phyloP scores from a whole-genome alignment of 352 stramenopile genomes.

The Globisporangium takayamanum region DNA sequence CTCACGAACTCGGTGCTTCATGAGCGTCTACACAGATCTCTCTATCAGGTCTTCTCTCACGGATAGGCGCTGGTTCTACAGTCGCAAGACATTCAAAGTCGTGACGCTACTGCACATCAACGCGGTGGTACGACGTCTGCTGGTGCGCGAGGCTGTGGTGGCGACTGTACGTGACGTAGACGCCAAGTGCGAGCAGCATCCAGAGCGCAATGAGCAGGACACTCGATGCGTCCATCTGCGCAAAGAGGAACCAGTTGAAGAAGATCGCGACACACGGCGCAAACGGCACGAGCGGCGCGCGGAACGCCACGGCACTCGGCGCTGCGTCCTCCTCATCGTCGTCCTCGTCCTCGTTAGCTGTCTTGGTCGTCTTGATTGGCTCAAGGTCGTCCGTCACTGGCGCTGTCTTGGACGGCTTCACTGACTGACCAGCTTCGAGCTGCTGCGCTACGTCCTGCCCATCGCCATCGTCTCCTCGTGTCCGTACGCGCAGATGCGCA shows the following conservation, averaged over 20 bases:
- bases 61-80: too few relatives aligned
- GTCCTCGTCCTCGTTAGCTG: background rate
- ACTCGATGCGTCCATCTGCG: constrained; percentile 64
- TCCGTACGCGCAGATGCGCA: constrained; percentile 1
- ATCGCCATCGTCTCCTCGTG: constrained; percentile 15
- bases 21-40: too few relatives aligned
- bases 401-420: constrained; percentile 11
- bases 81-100: too few relatives aligned
- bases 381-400: too few relatives aligned
- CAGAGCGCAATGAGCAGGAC: constrained; percentile 63
- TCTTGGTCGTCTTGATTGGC: too few relatives aligned
- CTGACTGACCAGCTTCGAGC: constrained; percentile 7
- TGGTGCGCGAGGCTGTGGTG: constrained; percentile 67
- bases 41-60: too few relatives aligned
- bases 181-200: constrained; percentile 51
- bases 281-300: constrained; percentile 69
- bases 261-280: constrained; percentile 77
- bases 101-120: constrained; percentile 23
- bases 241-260: constrained; percentile 87
- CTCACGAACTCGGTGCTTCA: too few relatives aligned
- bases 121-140: constrained; percentile 53
- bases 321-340: constrained; percentile 3
- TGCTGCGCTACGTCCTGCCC: constrained; percentile 12
- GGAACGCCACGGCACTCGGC: constrained; percentile 25
- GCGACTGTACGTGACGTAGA: constrained; percentile 71